These are phyloP conservation scores for Paracorniculantispora psalliotae DNA, from an alignment of 2,329 filamentous ascomycete species.

Conservation along the genomic window DNA sequence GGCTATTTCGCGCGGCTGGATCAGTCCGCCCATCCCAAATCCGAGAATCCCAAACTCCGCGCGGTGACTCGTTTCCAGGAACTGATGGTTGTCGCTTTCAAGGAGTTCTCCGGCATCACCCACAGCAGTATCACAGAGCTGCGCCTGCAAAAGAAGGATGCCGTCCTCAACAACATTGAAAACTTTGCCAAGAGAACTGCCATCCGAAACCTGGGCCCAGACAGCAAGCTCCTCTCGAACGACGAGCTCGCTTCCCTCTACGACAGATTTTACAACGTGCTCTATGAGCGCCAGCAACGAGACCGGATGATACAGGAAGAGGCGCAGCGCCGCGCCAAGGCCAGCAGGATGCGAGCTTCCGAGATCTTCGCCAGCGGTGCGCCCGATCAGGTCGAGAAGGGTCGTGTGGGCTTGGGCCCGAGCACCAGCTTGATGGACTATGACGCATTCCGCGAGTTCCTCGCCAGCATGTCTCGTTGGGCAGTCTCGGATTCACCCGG, in stretches of 20 bases:
- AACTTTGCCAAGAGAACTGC: conserved; percentile 96
- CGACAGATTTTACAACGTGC: conserved; percentile 84
- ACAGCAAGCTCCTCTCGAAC: conserved; percentile 82
- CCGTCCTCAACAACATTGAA: conserved; percentile 92
- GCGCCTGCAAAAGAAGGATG: conserved; percentile 86
- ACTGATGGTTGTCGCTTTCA: conserved; percentile 98
- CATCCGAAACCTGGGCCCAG: conserved; percentile 89
- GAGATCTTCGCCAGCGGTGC: conserved; percentile 33
- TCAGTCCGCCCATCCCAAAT: conserved; percentile 92
- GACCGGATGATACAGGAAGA: conserved; percentile 74
- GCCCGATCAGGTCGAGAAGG: conserved; percentile 64
- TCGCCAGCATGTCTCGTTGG: conserved; percentile 87
- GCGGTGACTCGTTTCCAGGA: conserved; percentile 96
- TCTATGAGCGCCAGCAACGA: conserved; percentile 88
- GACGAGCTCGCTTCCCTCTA: conserved; percentile 89
- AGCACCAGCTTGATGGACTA: conserved; percentile 97
- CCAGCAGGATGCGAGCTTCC: conserved; percentile 40
- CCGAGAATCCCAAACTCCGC: conserved; percentile 88
- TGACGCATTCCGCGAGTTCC: conserved; percentile 88
- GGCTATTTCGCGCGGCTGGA: conserved; percentile 89
- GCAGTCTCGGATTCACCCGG: conserved; percentile 81
- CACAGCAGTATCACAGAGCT: conserved; percentile 88
- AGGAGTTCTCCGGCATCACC: conserved; percentile 93
- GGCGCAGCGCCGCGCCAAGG: conserved; percentile 59
- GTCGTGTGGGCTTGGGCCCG: conserved; percentile 79